Evolutionary conservation across 257 asterid genomes (phyloP), one percentile per base, ranked within the genome.

Genomic region (Lycium ferocissimum): DNA sequence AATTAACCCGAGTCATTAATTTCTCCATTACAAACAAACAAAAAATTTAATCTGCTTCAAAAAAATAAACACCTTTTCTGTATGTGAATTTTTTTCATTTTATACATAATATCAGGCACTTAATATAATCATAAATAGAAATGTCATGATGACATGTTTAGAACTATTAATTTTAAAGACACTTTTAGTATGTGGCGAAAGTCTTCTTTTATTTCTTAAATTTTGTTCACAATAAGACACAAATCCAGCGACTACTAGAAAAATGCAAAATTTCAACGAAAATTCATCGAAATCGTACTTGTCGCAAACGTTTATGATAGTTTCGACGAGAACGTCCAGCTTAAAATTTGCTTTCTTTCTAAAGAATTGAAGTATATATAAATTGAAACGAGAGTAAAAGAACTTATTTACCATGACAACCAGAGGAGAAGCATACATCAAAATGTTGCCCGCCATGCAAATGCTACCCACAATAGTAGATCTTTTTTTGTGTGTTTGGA

Each of bases 401-500:
- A 69, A 47, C 6, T 51, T 49, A 40, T 8, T 71, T 57, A 95
- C 98, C 99, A 94, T 95, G 81, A 94, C 83, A 69, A 98, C 65
- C 1, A 95, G 69, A 6, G 99, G 99, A 2, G 99, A 79, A 12
- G 97, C 99, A 56, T 95, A 95, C 99, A 95, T 95, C 79, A 92
- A 17, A 43, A 92, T 90, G 53, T 93, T 94, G 6, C 91, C 97
- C 38, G 73, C 91, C 91, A 92, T 92, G 89, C 96, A 89, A 13
- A 93, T 82, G 82, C 95, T 87, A 2, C 98, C 98, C 43, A 93
- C 94, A 58, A 95, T 84, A 15, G 84, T 62, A 1, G 96, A 87
- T 26, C 99, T 90, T 70, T 89, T 88, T 18, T 88, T 90, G 2
- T 91, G 84, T 0, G 93, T 56, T 58, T 90, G 94, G 0, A 88